Base-by-base conservation (phyloP, 2,329 filamentous ascomycete species). In the Huntiella abstrusa region DNA sequence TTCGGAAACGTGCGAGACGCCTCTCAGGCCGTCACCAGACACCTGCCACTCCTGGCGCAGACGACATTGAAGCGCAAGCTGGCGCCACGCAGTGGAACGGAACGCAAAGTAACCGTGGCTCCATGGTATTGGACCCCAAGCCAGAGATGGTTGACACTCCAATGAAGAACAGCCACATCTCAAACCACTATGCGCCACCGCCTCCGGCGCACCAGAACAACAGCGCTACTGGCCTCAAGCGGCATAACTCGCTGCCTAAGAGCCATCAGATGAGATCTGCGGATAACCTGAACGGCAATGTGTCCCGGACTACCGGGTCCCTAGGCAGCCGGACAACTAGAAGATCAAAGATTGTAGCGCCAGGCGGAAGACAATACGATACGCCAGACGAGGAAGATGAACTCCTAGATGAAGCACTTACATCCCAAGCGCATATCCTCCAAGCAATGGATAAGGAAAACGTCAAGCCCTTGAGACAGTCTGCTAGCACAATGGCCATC, bases 361-460 rank as follows among this genome's bases (percentile, higher is more conserved):
- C 85, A 51, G 81, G 82, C 4, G 76, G 82, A 42, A 80, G 83
- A 55, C 80, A 84, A 51, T 95, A 96, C 58, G 91, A 98, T 57
- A 87, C 87, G 0, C 85, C 91, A 1, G 87, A 93, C 55, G 91
- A 98, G 61, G 88, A 96, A 58, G 91, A 98, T 50, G 91, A 98
- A 62, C 71, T 98, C 7, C 70, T 96, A 7, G 87, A 95, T 54
- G 91, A 98, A 62, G 86, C 78, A 15, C 68, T 95, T 37, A 73
- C 77, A 42, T 84, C 83, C 4, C 83, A 86, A 0, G 79, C 80
- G 55, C 75, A 74, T 51, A 83, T 78, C 5, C 81, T 83, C 56
- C 80, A 75, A 57, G 77, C 76, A 7, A 67, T 93, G 50, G 83
- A 71, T 58, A 71, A 64, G 57, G 63, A 65, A 43, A 67, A 63